A percentile compares a stretch with the other conserved stretches of the same genome.
phyloP scores from a whole-genome alignment of 345 rosid genomes.

The Pseudoturritis turrita region DNA sequence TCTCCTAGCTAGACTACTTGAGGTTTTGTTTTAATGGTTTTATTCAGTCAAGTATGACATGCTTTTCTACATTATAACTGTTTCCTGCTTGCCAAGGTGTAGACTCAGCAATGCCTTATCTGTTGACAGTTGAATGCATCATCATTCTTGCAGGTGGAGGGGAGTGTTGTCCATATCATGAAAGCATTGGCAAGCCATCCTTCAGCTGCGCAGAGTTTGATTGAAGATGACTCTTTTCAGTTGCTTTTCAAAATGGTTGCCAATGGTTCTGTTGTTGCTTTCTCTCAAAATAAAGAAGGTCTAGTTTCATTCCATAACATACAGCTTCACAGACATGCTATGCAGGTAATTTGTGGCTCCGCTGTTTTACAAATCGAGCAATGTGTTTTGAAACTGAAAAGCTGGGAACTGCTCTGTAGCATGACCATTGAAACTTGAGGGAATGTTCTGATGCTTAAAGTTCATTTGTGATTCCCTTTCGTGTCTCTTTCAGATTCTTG shows the following conservation, averaged over 20 bases:
- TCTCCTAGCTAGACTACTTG: slow-evolving; percentile 50
- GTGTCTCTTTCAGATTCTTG: slow-evolving; percentile 58
- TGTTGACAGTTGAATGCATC: not conserved
- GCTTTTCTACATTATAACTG: not conserved
- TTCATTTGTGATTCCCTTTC: slow-evolving; percentile 13
- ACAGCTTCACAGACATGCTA: slow-evolving; percentile 95
- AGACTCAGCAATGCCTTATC: not conserved
- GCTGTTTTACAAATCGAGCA: not conserved
- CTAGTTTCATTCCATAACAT: slow-evolving; percentile 65
- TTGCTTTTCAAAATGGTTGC: slow-evolving; percentile 82
- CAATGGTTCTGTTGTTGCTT: slow-evolving; percentile 62
- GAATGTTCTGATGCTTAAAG: slow-evolving; percentile 8
- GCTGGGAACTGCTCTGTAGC: not conserved
- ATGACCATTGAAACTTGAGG: slow-evolving; percentile 9
- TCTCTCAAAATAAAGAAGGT: slow-evolving; percentile 58
- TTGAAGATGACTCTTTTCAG: slow-evolving; percentile 86
- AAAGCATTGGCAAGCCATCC: slow-evolving; percentile 90
- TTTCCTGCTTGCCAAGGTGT: not conserved
- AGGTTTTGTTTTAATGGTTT: slow-evolving; percentile 39
- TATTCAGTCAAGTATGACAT: not conserved
- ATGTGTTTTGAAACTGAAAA: not conserved
- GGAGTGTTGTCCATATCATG: slow-evolving; percentile 82
- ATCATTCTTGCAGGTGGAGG: slow-evolving; percentile 64
- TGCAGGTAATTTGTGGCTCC: slow-evolving; percentile 56
- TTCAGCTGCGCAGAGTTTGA: slow-evolving; percentile 86